Conservation (phyloP, 352 stramenopile species). For the Globisporangium recalcitrans region DNA sequence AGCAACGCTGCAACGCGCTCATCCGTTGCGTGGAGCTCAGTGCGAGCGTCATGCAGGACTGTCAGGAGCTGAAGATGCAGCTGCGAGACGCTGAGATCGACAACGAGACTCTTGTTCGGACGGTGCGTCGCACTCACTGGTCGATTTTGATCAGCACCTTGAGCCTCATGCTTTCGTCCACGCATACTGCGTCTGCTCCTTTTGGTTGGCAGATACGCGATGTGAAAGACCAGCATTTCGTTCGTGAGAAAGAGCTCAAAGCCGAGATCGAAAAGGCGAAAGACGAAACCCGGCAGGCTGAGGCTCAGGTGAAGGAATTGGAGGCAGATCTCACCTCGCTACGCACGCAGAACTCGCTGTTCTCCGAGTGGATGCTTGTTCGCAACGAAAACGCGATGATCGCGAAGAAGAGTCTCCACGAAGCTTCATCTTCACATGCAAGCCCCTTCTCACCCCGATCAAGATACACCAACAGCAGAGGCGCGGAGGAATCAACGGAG, state of each 20-base stretch:
- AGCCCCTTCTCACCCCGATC: background rate
- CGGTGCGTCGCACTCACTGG: slow-evolving; percentile 22
- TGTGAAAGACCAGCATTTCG: slow-evolving; percentile 62
- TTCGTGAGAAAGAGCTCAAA: slow-evolving; percentile 60
- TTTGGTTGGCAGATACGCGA: slow-evolving; percentile 45
- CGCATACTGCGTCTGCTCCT: no score
- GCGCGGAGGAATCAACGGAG: background rate
- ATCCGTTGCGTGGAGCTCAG: slow-evolving; percentile 58
- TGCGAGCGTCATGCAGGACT: slow-evolving; percentile 37
- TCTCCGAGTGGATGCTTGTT: slow-evolving; percentile 80
- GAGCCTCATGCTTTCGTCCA: no score
- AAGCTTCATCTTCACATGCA: background rate
- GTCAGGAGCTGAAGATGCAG: slow-evolving; percentile 60
- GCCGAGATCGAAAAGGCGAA: slow-evolving; percentile 44
- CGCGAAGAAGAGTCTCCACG: slow-evolving; percentile 11
- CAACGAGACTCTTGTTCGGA: slow-evolving; percentile 65
- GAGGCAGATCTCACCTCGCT: slow-evolving; percentile 54
- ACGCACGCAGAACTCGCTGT: slow-evolving; percentile 57
- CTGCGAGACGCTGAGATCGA: slow-evolving; percentile 57
- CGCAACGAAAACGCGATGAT: slow-evolving; percentile 51
- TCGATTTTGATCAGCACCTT: background rate
- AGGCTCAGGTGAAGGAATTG: slow-evolving; percentile 44
- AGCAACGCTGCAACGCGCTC: slow-evolving; percentile 65
- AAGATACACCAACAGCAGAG: background rate
- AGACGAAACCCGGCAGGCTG: slow-evolving; percentile 37